Evolutionary conservation across 2,329 filamentous ascomycete genomes (phyloP), one percentile per base, ranked within the genome.

Genomic region (Calonectria ilicicola): DNA sequence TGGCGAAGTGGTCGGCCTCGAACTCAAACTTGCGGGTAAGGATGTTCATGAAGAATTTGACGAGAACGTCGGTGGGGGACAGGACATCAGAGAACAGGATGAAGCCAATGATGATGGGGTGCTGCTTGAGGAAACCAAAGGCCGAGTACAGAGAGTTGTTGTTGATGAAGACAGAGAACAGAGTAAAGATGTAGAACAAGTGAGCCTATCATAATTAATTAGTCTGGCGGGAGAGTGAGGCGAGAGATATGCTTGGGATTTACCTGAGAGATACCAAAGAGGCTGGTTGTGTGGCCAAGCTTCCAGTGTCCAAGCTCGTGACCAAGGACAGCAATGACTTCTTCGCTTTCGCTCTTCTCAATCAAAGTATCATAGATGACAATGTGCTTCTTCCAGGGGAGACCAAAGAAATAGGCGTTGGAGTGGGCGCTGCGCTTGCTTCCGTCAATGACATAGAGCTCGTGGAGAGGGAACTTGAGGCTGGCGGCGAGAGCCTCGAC

Each of bases 331-430:
- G 97, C 96, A 72, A 98, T 95, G 47, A 99, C 96, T 85, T 99
- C 97, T 81, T 97, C 90, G 5, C 94, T 92, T 74, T 96, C 92
- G 83, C 94, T 97, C 91, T 98, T 98, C 85, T 98, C 96, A 75
- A 99, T 95, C 75, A 99, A 87, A 6, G 97, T 99, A 83, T 99
- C 97, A 83, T 98, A 99, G 82, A 99, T 97, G 81, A 99, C 97
- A 87, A 99, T 99, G 88, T 98, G 97, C 91, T 98, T 98, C 91
- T 98, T 98, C 96, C 96, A 99, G 49, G 97, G 97, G 69, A 99
- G 91, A 73, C 97, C 97, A 80, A 97, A 98, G 87, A 99, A 99
- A 86, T 97, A 97, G 40, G 95, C 95, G 83, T 97, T 97, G 85
- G 93, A 95, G 86, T 97, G 95, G 38, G 94, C 93, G 82, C 93